Conservation (phyloP, 1,284 basidiomycete species). For the Trametes polyzona region DNA sequence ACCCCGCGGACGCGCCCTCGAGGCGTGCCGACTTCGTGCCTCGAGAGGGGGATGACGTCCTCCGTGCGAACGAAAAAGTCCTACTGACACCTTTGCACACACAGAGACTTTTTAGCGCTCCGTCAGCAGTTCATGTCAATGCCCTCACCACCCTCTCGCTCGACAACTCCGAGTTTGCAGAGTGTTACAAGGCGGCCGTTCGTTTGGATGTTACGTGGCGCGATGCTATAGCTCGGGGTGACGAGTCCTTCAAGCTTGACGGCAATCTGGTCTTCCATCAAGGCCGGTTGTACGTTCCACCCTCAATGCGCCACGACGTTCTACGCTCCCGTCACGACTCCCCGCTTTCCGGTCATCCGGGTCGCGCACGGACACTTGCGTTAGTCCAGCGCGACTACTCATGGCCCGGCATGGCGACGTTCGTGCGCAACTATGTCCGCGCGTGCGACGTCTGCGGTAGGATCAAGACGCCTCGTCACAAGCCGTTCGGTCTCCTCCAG, state of each 20-base stretch:
- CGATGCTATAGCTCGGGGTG: slow-evolving; percentile 31
- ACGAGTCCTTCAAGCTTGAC: slow-evolving; percentile 32
- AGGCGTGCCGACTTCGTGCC: slow-evolving; percentile 37
- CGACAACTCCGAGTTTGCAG: slow-evolving; percentile 37
- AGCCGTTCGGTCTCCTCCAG: slow-evolving; percentile 27
- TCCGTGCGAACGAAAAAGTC: slow-evolving; percentile 9
- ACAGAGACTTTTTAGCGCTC: slow-evolving; percentile 16
- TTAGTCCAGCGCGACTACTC: slow-evolving; percentile 23
- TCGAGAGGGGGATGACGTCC: slow-evolving; percentile 37
- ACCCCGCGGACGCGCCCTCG: slow-evolving; percentile 42
- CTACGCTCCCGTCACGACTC: slow-evolving; percentile 30
- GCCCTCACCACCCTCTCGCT: slow-evolving; percentile 34
- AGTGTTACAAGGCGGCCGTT: slow-evolving; percentile 34
- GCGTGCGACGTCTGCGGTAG: slow-evolving; percentile 33
- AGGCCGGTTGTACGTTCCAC: slow-evolving; percentile 40
- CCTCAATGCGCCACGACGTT: slow-evolving; percentile 32
- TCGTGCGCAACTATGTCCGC: slow-evolving; percentile 28
- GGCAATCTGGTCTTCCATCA: slow-evolving; percentile 39
- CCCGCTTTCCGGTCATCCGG: slow-evolving; percentile 29
- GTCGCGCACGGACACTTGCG: slow-evolving; percentile 20
- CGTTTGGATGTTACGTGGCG: slow-evolving; percentile 36
- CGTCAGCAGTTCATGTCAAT: slow-evolving; percentile 14
- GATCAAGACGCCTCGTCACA: slow-evolving; percentile 33
- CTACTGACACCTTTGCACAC: slow-evolving; percentile 31
- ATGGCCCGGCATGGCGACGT: slow-evolving; percentile 31